Conservation (phyloP, 305 asterid species). For the Withania somnifera region DNA sequence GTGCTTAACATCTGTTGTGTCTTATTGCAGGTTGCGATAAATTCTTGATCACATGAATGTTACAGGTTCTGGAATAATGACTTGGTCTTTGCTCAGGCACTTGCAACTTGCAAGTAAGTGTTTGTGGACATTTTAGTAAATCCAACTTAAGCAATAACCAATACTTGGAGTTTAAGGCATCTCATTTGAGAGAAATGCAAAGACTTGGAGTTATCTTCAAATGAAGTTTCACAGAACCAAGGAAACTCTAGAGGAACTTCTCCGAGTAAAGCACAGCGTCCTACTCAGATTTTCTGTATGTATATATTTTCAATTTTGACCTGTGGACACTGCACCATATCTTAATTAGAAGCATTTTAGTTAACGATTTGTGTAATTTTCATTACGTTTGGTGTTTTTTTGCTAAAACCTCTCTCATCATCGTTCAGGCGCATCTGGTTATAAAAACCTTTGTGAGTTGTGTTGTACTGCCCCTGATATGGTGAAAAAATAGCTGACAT, state of each 20-base stretch:
- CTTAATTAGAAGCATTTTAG: background rate
- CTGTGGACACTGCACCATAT: background rate
- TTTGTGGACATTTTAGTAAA: background rate
- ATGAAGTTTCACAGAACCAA: background rate
- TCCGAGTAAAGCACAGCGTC: background rate
- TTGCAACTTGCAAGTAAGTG: background rate
- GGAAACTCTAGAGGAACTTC: background rate
- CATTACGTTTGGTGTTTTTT: background rate
- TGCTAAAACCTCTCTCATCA: background rate
- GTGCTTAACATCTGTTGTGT: background rate
- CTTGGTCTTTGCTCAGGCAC: background rate
- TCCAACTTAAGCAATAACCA: background rate
- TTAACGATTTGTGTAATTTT: background rate
- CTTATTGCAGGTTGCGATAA: background rate
- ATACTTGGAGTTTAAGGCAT: too few relatives aligned
- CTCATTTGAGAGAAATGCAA: background rate
- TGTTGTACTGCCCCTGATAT: background rate
- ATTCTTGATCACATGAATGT: background rate
- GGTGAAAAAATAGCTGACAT: background rate
- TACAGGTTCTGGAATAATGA: background rate
- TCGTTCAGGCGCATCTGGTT: background rate
- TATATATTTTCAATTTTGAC: background rate
- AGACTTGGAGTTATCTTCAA: background rate
- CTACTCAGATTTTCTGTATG: background rate
- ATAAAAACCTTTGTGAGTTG: background rate